Evolutionary conservation across 495 filamentous ascomycete species (phyloP).

Genomic region (Xylaria venustula): DNA sequence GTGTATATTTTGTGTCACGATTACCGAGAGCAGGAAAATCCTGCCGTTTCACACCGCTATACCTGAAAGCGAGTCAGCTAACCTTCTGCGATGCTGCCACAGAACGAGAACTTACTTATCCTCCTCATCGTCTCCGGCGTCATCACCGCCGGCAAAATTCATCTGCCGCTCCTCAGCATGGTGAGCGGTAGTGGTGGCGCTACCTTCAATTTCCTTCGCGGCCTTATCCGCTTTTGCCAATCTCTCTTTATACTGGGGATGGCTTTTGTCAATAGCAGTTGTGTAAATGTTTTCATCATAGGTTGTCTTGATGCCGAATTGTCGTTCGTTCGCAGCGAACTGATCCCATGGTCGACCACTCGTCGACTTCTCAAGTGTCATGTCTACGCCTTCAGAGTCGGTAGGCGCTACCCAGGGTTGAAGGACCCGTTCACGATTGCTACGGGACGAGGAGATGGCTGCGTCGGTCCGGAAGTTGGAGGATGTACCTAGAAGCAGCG

Average conservation of each 20-base stretch:
- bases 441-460: conserved; percentile 77
- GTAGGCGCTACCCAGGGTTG: conserved; percentile 79
- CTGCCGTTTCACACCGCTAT: conserved; percentile 84
- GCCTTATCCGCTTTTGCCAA: conserved; percentile 76
- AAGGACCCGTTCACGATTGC: conserved; percentile 69
- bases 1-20: conserved; percentile 78
- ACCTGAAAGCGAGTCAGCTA: conserved; percentile 54
- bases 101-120: conserved; percentile 65
- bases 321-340: conserved; percentile 83
- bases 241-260: conserved; percentile 76
- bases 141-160: conserved; percentile 50
- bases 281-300: conserved; percentile 97
- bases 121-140: conserved; percentile 72
- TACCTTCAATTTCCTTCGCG: conserved; percentile 84
- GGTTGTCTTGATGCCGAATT: conserved; percentile 80
- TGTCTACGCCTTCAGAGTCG: conserved; percentile 57
- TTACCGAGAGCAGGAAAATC: conserved; percentile 64
- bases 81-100: background rate
- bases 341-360: conserved; percentile 75
- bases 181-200: conserved; percentile 67
- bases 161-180: conserved; percentile 86
- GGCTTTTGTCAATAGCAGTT: conserved; percentile 76
- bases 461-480: conserved; percentile 78
- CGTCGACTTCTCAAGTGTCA: conserved; percentile 63
- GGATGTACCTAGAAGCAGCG: conserved; percentile 33